phyloP scores from a whole-genome alignment of 768 basidiomycete species.

The Amanita pseudoporphyria region DNA sequence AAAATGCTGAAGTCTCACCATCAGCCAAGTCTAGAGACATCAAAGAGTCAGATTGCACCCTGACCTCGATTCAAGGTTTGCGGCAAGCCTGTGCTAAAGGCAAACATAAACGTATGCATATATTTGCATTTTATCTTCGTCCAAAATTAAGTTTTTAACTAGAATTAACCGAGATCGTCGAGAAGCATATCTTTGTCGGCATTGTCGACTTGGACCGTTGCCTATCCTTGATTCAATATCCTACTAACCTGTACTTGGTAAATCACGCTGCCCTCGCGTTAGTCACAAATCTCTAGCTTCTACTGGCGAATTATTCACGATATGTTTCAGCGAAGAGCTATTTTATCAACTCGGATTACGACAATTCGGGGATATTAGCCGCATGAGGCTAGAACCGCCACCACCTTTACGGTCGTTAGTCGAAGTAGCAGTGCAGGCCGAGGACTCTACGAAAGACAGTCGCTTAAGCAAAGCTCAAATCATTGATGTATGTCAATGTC shows the following conservation, averaged over 20 bases:
- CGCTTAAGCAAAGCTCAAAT: constrained; percentile 52
- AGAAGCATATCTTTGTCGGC: constrained; percentile 87
- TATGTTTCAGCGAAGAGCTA: constrained; percentile 66
- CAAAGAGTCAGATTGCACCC: constrained; percentile 62
- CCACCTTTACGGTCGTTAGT: constrained; percentile 65
- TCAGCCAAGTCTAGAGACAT: constrained; percentile 39
- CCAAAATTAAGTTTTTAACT: not conserved
- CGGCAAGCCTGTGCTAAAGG: constrained; percentile 47
- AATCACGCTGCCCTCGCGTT: constrained; percentile 82
- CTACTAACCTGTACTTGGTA: constrained; percentile 82
- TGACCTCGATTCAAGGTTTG: constrained; percentile 67
- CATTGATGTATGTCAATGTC: constrained; percentile 43
- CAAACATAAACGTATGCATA: constrained; percentile 58
- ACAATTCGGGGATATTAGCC: constrained; percentile 80
- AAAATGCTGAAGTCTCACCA: constrained; percentile 14
- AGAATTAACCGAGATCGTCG: constrained; percentile 80
- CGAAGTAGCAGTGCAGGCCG: constrained; percentile 69
- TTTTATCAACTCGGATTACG: constrained; percentile 91
- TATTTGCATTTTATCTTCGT: not conserved
- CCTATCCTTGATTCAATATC: constrained; percentile 77
- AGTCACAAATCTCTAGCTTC: constrained; percentile 19
- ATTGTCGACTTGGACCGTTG: constrained; percentile 70
- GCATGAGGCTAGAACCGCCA: constrained; percentile 75
- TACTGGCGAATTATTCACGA: constrained; percentile 1
- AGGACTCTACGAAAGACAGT: constrained; percentile 44